These are phyloP conservation scores for Vicia faba DNA, from an alignment of 306 rosid species.

Conservation along the genomic window DNA sequence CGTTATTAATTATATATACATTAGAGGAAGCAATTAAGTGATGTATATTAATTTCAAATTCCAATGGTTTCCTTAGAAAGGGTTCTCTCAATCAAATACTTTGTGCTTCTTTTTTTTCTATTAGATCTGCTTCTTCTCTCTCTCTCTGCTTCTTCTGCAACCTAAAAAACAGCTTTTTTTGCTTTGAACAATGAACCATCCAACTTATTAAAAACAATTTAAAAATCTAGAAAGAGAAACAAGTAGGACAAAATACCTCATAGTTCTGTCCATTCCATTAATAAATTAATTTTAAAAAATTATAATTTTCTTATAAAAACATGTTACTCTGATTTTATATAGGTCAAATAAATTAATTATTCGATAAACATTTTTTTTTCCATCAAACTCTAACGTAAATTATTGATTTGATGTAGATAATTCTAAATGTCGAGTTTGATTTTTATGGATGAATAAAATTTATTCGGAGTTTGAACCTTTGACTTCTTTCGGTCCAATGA, in stretches of 20 bases:
- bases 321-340: not conserved
- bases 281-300: not conserved
- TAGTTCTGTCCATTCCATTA: slow-evolving; percentile 38
- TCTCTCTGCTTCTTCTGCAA: slow-evolving; percentile 72
- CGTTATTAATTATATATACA: slow-evolving; percentile 25
- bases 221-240: slow-evolving; percentile 42
- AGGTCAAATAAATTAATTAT: too few species aligned
- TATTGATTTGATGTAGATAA: not conserved
- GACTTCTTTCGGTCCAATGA: not conserved
- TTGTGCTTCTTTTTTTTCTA: slow-evolving; percentile 58
- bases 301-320: not conserved
- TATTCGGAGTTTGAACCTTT: not conserved
- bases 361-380: too few species aligned
- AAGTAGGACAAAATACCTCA: slow-evolving; percentile 67
- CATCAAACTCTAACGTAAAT: not conserved
- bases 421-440: not conserved
- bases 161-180: slow-evolving; percentile 89
- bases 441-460: not conserved
- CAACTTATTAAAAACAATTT: slow-evolving; percentile 40
- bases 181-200: slow-evolving; percentile 82
- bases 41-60: slow-evolving; percentile 53
- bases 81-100: slow-evolving; percentile 56
- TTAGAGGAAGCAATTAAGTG: slow-evolving; percentile 49
- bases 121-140: slow-evolving; percentile 79
- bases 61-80: slow-evolving; percentile 56